These are phyloP conservation scores for Boletus rubropictus DNA, from an alignment of 768 basidiomycete species.

Conservation along the genomic window DNA sequence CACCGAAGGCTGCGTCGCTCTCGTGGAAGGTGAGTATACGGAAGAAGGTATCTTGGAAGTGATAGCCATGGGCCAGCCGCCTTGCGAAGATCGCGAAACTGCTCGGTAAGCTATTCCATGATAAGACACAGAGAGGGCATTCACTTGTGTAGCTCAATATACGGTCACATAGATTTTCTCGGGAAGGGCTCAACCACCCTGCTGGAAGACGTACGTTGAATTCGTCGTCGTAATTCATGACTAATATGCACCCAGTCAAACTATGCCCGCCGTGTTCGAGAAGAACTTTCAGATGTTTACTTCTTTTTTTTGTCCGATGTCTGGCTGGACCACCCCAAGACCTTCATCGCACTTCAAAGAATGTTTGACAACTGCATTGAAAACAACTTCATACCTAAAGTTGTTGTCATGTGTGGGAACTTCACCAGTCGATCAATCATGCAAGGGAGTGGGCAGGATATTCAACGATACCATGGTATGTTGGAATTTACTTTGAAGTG, in stretches of 20 bases:
- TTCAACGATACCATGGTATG: constrained; percentile 81
- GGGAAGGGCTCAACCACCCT: constrained; percentile 91
- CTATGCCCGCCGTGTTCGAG: constrained; percentile 54
- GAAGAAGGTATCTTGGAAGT: constrained; percentile 85
- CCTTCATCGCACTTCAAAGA: constrained; percentile 70
- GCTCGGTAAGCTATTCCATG: constrained; percentile 53
- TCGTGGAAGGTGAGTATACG: constrained; percentile 95
- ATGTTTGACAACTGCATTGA: constrained; percentile 90
- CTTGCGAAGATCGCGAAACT: constrained; percentile 82
- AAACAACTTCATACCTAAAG: constrained; percentile 78
- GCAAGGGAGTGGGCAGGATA: constrained; percentile 70
- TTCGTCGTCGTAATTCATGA: background rate
- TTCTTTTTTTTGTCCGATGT: constrained; percentile 96
- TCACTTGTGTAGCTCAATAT: constrained; percentile 63
- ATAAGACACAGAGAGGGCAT: background rate
- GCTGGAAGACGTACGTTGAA: constrained; percentile 72
- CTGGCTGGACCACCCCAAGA: constrained; percentile 87
- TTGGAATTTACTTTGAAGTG: background rate
- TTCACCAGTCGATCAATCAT: constrained; percentile 81
- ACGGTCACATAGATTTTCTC: constrained; percentile 94
- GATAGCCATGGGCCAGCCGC: constrained; percentile 94
- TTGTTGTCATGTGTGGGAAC: constrained; percentile 92
- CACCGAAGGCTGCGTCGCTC: constrained; percentile 91
- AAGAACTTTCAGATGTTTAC: constrained; percentile 69
- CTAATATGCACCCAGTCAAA: constrained; percentile 43